These are phyloP conservation scores for Saccharomyces hybrid DNA, from an alignment of 1,139 yeast species.

Conservation along the genomic window DNA sequence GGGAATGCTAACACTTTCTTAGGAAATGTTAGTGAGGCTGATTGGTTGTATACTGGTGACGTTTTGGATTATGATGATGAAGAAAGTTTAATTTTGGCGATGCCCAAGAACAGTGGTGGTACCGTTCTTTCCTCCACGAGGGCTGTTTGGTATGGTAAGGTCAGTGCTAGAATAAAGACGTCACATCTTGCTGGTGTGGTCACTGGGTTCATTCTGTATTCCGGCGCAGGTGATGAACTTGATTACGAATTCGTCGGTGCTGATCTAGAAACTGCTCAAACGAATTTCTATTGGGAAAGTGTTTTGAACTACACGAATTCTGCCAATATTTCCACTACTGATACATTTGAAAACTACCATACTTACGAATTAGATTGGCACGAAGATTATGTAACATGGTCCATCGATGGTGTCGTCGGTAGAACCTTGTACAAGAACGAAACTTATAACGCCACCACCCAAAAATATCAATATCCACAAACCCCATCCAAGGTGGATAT, in stretches of 20 bases:
- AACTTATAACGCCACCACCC: constrained; percentile 61
- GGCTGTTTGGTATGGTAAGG: constrained; percentile 83
- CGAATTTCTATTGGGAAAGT: constrained; percentile 77
- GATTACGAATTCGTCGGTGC: constrained; percentile 84
- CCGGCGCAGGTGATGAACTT: constrained; percentile 84
- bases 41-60: constrained; percentile 73
- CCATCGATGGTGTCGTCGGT: constrained; percentile 58
- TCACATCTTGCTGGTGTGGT: constrained; percentile 77
- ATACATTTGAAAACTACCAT: constrained; percentile 65
- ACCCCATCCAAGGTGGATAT: constrained; percentile 83
- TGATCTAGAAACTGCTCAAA: constrained; percentile 56
- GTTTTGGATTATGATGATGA: constrained; percentile 45
- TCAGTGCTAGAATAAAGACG: constrained; percentile 60
- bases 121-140: constrained; percentile 74
- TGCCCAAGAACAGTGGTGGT: constrained; percentile 76
- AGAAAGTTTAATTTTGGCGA: constrained; percentile 54
- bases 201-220: constrained; percentile 75
- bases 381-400: constrained; percentile 66
- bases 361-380: constrained; percentile 78
- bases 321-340: constrained; percentile 38
- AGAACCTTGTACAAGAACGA: constrained; percentile 61
- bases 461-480: constrained; percentile 65
- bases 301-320: constrained; percentile 59
- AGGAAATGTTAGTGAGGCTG: constrained; percentile 61
- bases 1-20: constrained; percentile 39